Evolutionary conservation across 345 rosid species (phyloP).

Genomic region (Pugionium cornutum): DNA sequence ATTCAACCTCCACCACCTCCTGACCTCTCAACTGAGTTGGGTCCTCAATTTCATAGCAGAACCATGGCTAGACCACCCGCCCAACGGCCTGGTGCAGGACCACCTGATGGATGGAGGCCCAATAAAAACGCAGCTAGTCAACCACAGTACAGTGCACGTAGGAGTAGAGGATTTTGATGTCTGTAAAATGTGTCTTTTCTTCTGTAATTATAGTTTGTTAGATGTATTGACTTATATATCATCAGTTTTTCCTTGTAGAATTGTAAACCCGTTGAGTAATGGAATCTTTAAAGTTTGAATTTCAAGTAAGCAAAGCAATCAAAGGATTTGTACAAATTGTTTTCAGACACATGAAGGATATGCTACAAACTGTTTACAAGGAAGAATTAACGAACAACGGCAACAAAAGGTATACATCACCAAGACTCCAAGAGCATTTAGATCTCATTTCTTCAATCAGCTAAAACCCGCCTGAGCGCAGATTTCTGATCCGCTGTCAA

Average conservation of each 20-base stretch:
- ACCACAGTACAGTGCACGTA: constrained; percentile 34
- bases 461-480: constrained; percentile 71
- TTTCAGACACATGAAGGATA: neutral
- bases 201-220: constrained; percentile 28
- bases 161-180: constrained; percentile 58
- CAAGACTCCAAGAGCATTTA: neutral
- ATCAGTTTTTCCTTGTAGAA: neutral
- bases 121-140: constrained; percentile 22
- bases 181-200: constrained; percentile 1
- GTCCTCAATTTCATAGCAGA: constrained; percentile 21
- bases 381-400: constrained; percentile 1
- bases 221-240: neutral
- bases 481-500: constrained; percentile 72
- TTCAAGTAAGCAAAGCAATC: constrained; percentile 15
- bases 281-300: neutral
- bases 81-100: constrained; percentile 22
- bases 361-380: neutral
- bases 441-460: constrained; percentile 39
- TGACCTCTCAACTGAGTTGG: neutral
- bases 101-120: constrained; percentile 42
- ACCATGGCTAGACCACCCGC: constrained; percentile 25
- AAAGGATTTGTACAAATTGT: constrained; percentile 27
- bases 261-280: constrained; percentile 16
- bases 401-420: neutral
- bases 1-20: constrained; percentile 24